These are phyloP conservation scores for Gossypium davidsonii DNA, from an alignment of 441 rosid species.

Conservation along the genomic window DNA sequence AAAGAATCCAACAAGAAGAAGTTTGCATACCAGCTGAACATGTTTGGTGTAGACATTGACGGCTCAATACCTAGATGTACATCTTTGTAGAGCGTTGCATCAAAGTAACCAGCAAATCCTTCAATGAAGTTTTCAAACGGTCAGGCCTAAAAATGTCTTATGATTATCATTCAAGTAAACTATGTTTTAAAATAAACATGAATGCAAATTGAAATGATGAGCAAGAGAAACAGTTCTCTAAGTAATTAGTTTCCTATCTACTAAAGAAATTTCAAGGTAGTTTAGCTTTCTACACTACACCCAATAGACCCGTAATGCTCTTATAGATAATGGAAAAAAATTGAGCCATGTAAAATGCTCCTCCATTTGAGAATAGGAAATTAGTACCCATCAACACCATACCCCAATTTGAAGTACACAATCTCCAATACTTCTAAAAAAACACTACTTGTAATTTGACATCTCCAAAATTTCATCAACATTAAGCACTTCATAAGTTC, in stretches of 20 bases:
- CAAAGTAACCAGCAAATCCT: conserved; percentile 98
- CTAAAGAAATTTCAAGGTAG: background rate
- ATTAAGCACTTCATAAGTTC: background rate
- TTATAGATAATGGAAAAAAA: background rate
- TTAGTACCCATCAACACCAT: background rate
- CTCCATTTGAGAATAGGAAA: background rate
- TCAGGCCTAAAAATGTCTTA: conserved; percentile 5
- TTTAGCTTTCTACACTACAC: too few species aligned
- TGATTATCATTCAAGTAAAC: background rate
- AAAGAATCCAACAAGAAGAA: background rate
- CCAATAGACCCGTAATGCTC: background rate
- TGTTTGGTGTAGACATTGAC: conserved; percentile 81
- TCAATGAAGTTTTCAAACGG: conserved; percentile 16
- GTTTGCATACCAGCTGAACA: conserved; percentile 77
- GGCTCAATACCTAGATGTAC: conserved; percentile 96
- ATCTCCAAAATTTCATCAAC: background rate
- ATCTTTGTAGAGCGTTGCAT: conserved; percentile 79
- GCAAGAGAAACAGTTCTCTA: background rate
- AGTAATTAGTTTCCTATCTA: background rate
- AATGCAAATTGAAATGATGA: background rate
- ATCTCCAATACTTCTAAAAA: background rate
- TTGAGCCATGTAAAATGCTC: background rate
- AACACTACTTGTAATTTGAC: background rate
- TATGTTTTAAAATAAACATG: background rate
- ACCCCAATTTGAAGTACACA: too few species aligned